phyloP scores from a whole-genome alignment of 352 stramenopile genomes.

The Globisporangium nagaii region DNA sequence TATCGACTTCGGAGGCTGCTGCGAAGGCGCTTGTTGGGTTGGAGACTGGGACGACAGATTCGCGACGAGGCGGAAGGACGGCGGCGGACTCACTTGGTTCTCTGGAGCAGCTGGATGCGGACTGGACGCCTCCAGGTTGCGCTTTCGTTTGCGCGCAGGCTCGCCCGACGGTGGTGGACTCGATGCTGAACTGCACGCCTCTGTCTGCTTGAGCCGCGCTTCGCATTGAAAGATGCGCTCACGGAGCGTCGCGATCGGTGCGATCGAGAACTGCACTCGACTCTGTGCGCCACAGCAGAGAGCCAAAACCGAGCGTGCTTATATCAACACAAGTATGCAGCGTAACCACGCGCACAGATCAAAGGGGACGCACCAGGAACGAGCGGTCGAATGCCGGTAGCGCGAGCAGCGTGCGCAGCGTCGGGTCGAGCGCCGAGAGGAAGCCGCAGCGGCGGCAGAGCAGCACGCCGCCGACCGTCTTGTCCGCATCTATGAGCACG shows the following conservation, averaged over 20 bases:
- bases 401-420: conserved; percentile 16
- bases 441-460: conserved; percentile 26
- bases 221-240: not conserved
- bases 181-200: too few species aligned
- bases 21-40: not conserved
- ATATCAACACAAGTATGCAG: not conserved
- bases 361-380: conserved; percentile 14
- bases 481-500: conserved; percentile 11
- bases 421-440: conserved; percentile 18
- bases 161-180: too few species aligned
- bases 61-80: not conserved
- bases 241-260: not conserved
- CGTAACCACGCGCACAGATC: not conserved
- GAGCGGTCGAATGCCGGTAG: conserved; percentile 15
- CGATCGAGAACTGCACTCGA: conserved; percentile 2
- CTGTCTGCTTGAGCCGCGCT: not conserved
- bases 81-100: not conserved
- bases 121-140: not conserved
- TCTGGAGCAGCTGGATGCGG: not conserved
- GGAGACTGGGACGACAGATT: not conserved
- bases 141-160: not conserved
- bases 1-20: not conserved
- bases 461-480: conserved; percentile 15
- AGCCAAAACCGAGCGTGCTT: too few species aligned
- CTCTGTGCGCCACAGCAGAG: too few species aligned